Evolutionary conservation across 768 basidiomycete genomes (phyloP), one percentile per base, ranked within the genome.

Genomic region (Pleurotus ostreatus): DNA sequence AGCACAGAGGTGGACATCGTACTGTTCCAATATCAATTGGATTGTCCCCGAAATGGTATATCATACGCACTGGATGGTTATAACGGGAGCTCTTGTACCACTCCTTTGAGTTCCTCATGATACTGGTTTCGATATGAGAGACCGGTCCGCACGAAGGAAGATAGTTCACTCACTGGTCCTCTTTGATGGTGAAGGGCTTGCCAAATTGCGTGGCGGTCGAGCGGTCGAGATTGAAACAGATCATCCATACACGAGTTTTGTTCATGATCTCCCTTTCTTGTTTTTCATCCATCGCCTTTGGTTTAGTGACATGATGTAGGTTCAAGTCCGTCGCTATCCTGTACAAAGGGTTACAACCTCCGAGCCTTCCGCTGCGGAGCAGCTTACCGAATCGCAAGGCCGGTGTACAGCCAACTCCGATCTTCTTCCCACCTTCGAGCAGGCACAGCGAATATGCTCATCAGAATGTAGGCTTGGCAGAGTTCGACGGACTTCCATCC

Each of bases 311-410:
- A 47, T 86, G 83, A 62, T 93, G 92, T 20, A 95, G 70, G 66
- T 94, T 94, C 43, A 96, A 75, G 66, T 95, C 94, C 1, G 92
- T 94, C 3, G 92, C 94, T 66, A 94, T 87, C 55, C 88, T 88
- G 51, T 2, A 22, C 15, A 46, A n/a, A 37, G 25, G 18, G 30
- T 34, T 34, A 34, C 30, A 34, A 34, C 30, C 11, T 34, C 30
- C 0, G 11, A 34, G 30, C 3, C 30, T 34, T 1, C 30, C 30
- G 30, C 11, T 34, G 16, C 8, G 34, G 58, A 55, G 39, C 46
- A 18, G 55, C 68, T 39, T 57, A 83, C 84, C 90, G 85, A 34
- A 93, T 87, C 1, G 92, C 92, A 59, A 94, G 81, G 18, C 93
- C 92, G 3, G 91, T 88, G 65, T 92, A 92, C 47, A 94, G 68